Conservation (phyloP, 441 rosid species). For the Gossypium davidsonii region DNA sequence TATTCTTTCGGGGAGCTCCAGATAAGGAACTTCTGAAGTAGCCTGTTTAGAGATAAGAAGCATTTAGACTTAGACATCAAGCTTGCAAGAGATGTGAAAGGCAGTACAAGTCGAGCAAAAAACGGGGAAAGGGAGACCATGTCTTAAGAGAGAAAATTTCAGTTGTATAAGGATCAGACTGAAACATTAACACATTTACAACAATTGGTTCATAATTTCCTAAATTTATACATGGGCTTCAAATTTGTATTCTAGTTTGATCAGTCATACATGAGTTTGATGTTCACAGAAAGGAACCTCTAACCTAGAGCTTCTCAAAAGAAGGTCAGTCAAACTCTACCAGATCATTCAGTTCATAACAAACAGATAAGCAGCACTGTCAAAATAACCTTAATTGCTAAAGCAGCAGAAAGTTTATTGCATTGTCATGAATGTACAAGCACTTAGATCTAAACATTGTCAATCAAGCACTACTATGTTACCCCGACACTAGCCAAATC, state of each 20-base stretch:
- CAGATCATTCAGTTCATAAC: background rate
- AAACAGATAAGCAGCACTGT: background rate
- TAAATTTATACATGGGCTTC: background rate
- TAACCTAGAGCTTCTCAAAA: background rate
- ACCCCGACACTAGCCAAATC: background rate
- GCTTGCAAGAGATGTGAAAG: background rate
- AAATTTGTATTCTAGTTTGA: background rate
- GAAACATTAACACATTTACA: background rate
- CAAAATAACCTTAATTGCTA: background rate
- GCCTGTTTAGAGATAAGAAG: slow-evolving; percentile 47
- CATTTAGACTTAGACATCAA: slow-evolving; percentile 6
- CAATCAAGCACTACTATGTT: background rate
- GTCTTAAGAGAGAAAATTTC: background rate
- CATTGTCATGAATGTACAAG: background rate
- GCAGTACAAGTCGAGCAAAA: background rate
- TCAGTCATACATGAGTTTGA: background rate
- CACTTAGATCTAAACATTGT: background rate
- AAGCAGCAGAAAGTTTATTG: background rate
- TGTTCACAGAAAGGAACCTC: background rate
- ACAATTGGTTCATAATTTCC: background rate
- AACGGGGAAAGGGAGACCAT: background rate
- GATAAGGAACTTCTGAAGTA: slow-evolving; percentile 69
- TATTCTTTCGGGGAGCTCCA: slow-evolving; percentile 51
- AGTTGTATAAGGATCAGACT: background rate
- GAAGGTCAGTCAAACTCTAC: background rate